Evolutionary conservation across 2,329 filamentous ascomycete species (phyloP).

Genomic region (Elsinoe necatrix): DNA sequence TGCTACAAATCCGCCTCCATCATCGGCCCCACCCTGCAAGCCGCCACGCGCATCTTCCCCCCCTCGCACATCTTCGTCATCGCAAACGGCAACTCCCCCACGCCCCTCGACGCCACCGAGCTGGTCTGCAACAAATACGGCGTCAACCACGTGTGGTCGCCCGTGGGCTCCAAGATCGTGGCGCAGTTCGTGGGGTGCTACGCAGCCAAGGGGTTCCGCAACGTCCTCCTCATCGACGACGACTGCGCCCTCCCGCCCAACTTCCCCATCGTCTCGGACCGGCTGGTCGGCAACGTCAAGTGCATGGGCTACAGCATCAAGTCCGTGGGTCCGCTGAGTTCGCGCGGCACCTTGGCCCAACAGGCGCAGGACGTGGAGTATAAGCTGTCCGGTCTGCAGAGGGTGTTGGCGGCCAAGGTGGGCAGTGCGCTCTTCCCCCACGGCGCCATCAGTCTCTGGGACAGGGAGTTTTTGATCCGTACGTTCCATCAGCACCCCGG

Average conservation of each 20-base stretch:
- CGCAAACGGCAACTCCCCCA: constrained; percentile 42
- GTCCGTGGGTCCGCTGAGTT: constrained; percentile 21
- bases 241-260: constrained; percentile 42
- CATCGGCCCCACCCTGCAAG: constrained; percentile 36
- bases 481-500: constrained; percentile 43
- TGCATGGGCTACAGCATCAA: constrained; percentile 46
- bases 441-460: constrained; percentile 44
- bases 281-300: constrained; percentile 35
- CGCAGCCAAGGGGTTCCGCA: constrained; percentile 38
- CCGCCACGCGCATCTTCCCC: constrained; percentile 41
- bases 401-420: constrained; percentile 37
- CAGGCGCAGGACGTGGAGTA: constrained; percentile 46
- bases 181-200: constrained; percentile 44
- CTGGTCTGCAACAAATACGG: constrained; percentile 37
- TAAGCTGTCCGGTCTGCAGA: constrained; percentile 42
- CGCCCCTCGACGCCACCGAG: constrained; percentile 41
- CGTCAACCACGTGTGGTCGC: constrained; percentile 43
- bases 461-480: constrained; percentile 38
- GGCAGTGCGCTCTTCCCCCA: constrained; percentile 45
- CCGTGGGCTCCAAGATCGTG: constrained; percentile 43
- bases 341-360: constrained; percentile 21
- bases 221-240: constrained; percentile 44
- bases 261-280: constrained; percentile 40
- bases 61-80: constrained; percentile 40
- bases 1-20: constrained; percentile 41